These are phyloP conservation scores for Termitomyces sp. DNA, from an alignment of 1,284 basidiomycete species.

Conservation along the genomic window DNA sequence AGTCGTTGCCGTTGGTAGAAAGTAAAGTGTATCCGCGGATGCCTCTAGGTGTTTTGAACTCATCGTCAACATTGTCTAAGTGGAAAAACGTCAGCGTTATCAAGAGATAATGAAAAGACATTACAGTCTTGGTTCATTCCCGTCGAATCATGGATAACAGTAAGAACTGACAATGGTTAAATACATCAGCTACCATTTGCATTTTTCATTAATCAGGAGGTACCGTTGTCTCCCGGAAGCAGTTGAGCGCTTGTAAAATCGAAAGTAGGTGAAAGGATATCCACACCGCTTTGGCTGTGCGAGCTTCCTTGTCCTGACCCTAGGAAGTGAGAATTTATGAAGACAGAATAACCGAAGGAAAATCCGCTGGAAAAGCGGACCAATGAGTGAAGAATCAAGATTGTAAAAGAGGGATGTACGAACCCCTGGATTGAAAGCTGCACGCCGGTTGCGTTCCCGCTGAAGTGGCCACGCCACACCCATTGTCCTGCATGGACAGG, in stretches of 20 bases:
- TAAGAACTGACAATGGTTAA: conserved; percentile 22
- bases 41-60: conserved; percentile 39
- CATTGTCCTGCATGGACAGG: conserved; percentile 22
- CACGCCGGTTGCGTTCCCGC: conserved; percentile 35
- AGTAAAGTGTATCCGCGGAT: conserved; percentile 41
- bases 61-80: conserved; percentile 27
- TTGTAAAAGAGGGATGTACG: background rate
- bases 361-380: conserved; percentile 29
- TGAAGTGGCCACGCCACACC: conserved; percentile 43
- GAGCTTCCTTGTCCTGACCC: conserved; percentile 39
- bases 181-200: background rate
- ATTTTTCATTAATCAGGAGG: background rate
- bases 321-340: conserved; percentile 40
- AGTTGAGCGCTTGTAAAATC: conserved; percentile 28
- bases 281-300: conserved; percentile 27
- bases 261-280: conserved; percentile 28
- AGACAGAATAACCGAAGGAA: conserved; percentile 42
- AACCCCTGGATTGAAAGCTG: conserved; percentile 40
- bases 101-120: conserved; percentile 1
- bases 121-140: conserved; percentile 33
- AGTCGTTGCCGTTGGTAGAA: conserved; percentile 29
- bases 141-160: conserved; percentile 32
- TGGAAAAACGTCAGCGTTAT: background rate
- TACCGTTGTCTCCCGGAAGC: conserved; percentile 6
- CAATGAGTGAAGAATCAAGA: background rate